Evolutionary conservation across 2,329 filamentous ascomycete species (phyloP).

Genomic region (Emydomyces testavorans): DNA sequence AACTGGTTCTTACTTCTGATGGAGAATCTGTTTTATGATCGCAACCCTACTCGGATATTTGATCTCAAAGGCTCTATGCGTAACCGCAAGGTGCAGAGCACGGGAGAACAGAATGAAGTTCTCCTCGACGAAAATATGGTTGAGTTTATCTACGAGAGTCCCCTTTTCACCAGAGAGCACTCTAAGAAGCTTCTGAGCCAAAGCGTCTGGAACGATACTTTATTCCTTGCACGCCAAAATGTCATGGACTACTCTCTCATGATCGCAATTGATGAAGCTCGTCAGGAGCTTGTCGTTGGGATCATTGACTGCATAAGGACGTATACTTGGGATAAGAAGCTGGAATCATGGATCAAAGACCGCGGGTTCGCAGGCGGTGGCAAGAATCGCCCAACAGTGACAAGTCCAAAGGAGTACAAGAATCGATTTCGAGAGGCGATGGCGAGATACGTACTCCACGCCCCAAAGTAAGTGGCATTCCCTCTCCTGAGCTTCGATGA

Average conservation of each 20-base stretch:
- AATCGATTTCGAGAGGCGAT: constrained; percentile 92
- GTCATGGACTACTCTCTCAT: constrained; percentile 99
- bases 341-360: constrained; percentile 99
- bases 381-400: constrained; percentile 79
- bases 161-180: constrained; percentile 88
- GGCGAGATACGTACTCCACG: constrained; percentile 61
- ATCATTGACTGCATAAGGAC: constrained; percentile 98
- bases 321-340: constrained; percentile 98
- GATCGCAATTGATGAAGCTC: constrained; percentile 87
- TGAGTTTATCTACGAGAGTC: constrained; percentile 96
- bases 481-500: background rate
- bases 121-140: constrained; percentile 97
- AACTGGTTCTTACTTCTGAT: constrained; percentile 90
- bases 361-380: constrained; percentile 73
- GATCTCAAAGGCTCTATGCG: constrained; percentile 98
- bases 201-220: constrained; percentile 93
- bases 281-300: constrained; percentile 85
- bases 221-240: constrained; percentile 87
- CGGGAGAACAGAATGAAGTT: constrained; percentile 91
- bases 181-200: constrained; percentile 85
- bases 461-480: constrained; percentile 34
- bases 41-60: constrained; percentile 77
- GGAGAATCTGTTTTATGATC: constrained; percentile 97
- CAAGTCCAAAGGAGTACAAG: constrained; percentile 94
- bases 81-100: constrained; percentile 92